Conservation (phyloP, 192 early-diverging fungal genomes). For the Radiomyces spectabilis region DNA sequence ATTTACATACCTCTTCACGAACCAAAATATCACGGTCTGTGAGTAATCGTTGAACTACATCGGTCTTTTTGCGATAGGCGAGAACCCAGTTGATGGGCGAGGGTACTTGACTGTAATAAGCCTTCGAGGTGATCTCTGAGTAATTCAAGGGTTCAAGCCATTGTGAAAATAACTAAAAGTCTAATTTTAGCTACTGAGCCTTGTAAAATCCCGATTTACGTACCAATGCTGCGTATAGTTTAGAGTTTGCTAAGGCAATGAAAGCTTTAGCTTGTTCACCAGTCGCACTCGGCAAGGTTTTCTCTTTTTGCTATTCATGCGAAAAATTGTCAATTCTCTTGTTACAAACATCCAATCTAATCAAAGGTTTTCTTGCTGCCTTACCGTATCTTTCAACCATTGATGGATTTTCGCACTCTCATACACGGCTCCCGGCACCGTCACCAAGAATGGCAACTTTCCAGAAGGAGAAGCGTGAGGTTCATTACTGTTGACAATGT, state of each 20-base stretch:
- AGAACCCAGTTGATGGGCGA: slow-evolving; percentile 25
- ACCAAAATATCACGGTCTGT: slow-evolving; percentile 51
- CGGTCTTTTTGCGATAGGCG: slow-evolving; percentile 18
- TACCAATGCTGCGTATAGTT: slow-evolving; percentile 51
- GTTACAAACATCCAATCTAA: too few species aligned
- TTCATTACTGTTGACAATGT: slow-evolving; percentile 36
- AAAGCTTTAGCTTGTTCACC: slow-evolving; percentile 45
- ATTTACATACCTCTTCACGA: slow-evolving; percentile 39
- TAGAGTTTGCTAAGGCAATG: slow-evolving; percentile 38
- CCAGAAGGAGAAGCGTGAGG: slow-evolving; percentile 48
- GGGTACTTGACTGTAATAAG: slow-evolving; percentile 30
- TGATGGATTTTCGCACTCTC: slow-evolving; percentile 38
- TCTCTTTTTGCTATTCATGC: slow-evolving; percentile 8
- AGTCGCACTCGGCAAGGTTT: too few species aligned
- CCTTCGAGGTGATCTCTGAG: slow-evolving; percentile 5
- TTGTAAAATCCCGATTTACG: too few species aligned
- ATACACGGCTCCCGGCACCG: slow-evolving; percentile 33
- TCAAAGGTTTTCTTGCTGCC: too few species aligned
- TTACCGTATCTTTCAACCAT: slow-evolving; percentile 39
- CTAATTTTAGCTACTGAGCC: not conserved
- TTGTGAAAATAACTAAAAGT: slow-evolving; percentile 29
- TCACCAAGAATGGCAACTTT: slow-evolving; percentile 45
- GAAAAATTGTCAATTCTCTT: too few species aligned
- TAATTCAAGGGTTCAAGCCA: slow-evolving; percentile 35
- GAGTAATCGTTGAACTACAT: slow-evolving; percentile 40